Evolutionary conservation across 176 grass and related monocot species (phyloP).

Genomic region (Hyparrhenia diplandra): DNA sequence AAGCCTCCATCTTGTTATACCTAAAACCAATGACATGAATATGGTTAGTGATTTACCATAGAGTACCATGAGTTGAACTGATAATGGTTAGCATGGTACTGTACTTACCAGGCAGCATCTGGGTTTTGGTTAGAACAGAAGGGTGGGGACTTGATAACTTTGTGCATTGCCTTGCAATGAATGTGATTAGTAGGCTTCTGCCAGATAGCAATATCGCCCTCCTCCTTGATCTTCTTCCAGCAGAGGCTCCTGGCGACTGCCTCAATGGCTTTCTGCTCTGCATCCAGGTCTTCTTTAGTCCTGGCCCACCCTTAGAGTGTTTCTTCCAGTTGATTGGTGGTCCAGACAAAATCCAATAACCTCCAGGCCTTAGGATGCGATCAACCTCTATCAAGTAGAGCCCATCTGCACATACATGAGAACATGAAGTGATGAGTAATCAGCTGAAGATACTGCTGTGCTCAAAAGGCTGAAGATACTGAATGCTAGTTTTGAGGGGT

Average conservation of each 20-base stretch:
- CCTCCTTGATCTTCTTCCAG: conserved; percentile 87
- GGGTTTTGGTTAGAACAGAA: conserved; percentile 62
- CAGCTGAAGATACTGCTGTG: no score
- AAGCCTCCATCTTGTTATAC: conserved; percentile 80
- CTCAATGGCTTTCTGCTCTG: conserved; percentile 75
- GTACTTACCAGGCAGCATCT: conserved; percentile 72
- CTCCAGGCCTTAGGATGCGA: conserved; percentile 79
- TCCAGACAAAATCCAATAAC: conserved; percentile 97
- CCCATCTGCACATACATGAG: conserved; percentile 48
- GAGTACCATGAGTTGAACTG: neutral
- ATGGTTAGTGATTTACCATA: neutral
- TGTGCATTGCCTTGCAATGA: conserved; percentile 66
- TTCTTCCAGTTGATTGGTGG: conserved; percentile 95
- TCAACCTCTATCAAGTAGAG: conserved; percentile 88
- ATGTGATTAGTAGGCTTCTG: conserved; percentile 87
- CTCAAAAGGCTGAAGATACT: no score
- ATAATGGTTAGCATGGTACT: conserved; percentile 8
- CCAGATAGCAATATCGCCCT: conserved; percentile 84
- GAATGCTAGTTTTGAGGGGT: neutral
- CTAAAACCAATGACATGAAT: conserved; percentile 28
- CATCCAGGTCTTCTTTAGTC: conserved; percentile 49
- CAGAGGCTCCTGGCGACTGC: conserved; percentile 63
- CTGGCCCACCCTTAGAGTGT: conserved; percentile 72
- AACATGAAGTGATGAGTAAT: neutral
- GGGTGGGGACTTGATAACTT: conserved; percentile 43